Percentiles rank a stretch among this genome's conserved stretches.
Evolutionary conservation across 805 yeast species (phyloP).

Genomic region (Zygotorulaspora sp.): DNA sequence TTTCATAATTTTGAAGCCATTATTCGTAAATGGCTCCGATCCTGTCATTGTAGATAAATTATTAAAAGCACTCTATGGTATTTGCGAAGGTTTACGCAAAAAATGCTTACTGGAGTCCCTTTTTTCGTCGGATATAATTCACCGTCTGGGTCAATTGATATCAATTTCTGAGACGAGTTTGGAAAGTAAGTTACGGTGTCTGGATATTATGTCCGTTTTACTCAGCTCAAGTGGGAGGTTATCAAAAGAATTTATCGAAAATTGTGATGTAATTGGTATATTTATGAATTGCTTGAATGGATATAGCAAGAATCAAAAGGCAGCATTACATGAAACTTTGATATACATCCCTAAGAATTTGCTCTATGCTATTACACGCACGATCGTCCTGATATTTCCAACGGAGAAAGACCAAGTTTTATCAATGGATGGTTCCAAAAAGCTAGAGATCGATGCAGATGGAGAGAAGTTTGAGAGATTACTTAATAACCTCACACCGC

Average conservation of each 20-base stretch:
- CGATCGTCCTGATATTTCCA: constrained; percentile 60
- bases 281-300: constrained; percentile 48
- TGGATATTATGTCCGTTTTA: constrained; percentile 42
- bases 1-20: constrained; percentile 53
- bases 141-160: constrained; percentile 31
- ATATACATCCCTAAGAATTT: constrained; percentile 72
- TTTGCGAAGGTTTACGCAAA: constrained; percentile 24
- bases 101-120: constrained; percentile 20
- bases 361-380: constrained; percentile 47
- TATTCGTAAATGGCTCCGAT: constrained; percentile 55
- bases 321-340: constrained; percentile 59
- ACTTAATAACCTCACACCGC: constrained; percentile 44
- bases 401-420: constrained; percentile 28
- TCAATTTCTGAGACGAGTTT: constrained; percentile 30
- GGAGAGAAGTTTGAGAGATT: constrained; percentile 34
- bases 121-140: constrained; percentile 33
- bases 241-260: constrained; percentile 44
- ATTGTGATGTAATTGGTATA: constrained; percentile 45
- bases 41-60: constrained; percentile 20
- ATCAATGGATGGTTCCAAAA: constrained; percentile 28
- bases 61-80: constrained; percentile 26
- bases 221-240: constrained; percentile 42
- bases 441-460: constrained; percentile 24
- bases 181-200: constrained; percentile 32
- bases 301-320: constrained; percentile 39